These are phyloP conservation scores for Triangularia verruculosa DNA, from an alignment of 2,329 filamentous ascomycete genomes.

Conservation along the genomic window DNA sequence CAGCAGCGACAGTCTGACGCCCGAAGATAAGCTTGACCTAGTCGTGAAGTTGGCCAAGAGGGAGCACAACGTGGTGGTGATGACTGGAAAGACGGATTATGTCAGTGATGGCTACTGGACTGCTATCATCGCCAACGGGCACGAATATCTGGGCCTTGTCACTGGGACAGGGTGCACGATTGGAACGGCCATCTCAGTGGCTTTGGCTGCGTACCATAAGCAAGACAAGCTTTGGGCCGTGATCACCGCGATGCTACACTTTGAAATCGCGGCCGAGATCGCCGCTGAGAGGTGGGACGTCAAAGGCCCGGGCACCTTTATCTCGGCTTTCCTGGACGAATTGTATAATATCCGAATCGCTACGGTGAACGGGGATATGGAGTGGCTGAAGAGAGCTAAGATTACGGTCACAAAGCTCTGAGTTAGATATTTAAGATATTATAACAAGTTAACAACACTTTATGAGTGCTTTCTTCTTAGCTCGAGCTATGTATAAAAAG, in stretches of 20 bases:
- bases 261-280: constrained; percentile 69
- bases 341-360: constrained; percentile 48
- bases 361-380: constrained; percentile 45
- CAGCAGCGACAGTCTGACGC: constrained; percentile 55
- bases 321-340: constrained; percentile 80
- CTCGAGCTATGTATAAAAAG: no score
- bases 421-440: neutral
- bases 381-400: constrained; percentile 44
- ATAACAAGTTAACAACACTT: no score
- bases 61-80: constrained; percentile 70
- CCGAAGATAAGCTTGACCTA: constrained; percentile 53
- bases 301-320: constrained; percentile 79
- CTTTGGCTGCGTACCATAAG: constrained; percentile 57
- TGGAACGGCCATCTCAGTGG: constrained; percentile 76
- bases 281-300: constrained; percentile 62
- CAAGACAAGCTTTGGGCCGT: constrained; percentile 69
- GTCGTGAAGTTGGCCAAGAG: constrained; percentile 64
- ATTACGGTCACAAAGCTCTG: constrained; percentile 5
- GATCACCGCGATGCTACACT: constrained; percentile 71
- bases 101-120: constrained; percentile 71
- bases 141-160: constrained; percentile 65
- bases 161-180: constrained; percentile 84
- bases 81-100: constrained; percentile 78
- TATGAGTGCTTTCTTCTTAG: no score
- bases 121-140: constrained; percentile 71